Base-by-base conservation (phyloP, 805 yeast species). In the Cyberlindnera maritima region DNA sequence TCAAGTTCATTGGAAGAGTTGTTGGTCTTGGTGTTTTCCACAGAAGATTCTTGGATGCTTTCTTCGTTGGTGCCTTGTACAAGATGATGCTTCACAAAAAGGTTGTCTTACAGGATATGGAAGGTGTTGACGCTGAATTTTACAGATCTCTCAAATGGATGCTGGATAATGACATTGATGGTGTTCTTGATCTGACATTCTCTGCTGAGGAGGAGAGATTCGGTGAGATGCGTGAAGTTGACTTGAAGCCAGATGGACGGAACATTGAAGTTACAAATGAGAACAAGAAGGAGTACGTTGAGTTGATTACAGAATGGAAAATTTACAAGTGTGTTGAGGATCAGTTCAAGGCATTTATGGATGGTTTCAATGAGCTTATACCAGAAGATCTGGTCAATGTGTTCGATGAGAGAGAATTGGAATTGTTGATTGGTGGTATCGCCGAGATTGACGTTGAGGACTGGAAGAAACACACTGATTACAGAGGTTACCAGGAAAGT, bases 401-500 rank as follows among this genome's bases (percentile, higher is more conserved):
- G 37, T 94, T 94, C 65, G 99, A 94, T 69, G 99, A 94, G 72
- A 85, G 97, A 67, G 99, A 94, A 70, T 74, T 94, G 55, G 99
- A 94, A 74, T 74, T 94, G 65, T 79, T 94, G 64, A 94, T 94
- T 68, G 99, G 99, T 66, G 99, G 99, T 68, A 83, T 94, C 63
- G 94, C 97, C 2, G 99, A 94, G 62, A 92, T 94, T 61, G 99
- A 94, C 68, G 87, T 92, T 48, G 97, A 91, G 55, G 99, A 94
- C 73, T 94, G 99, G 99, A 94, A 90, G 72, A 91, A 89, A 66
- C 97, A 94, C 67, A 94, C 99, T 18, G 99, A 94, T 68, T 94
- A 94, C 71, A 82, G 99, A 72, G 99, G 99, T 5, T 94, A 92
- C 69, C 92, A 90, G 65, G 98, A 94, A 70, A 81, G 81, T 54